These are phyloP conservation scores for Protomyces gravidus DNA, from an alignment of 1,139 yeast genomes.

Conservation along the genomic window DNA sequence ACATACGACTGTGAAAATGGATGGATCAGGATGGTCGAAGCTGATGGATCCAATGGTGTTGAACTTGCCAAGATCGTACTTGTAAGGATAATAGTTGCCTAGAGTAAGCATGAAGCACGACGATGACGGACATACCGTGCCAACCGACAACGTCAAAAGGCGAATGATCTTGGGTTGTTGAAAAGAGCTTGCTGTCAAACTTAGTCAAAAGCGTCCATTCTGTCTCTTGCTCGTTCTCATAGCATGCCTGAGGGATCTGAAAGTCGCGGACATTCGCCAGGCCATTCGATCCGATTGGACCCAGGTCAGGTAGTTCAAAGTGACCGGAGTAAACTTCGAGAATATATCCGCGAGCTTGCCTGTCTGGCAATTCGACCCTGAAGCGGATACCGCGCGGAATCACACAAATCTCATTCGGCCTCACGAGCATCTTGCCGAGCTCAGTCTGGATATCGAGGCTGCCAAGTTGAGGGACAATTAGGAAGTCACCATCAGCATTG, in stretches of 20 bases:
- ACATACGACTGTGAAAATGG: slow-evolving; percentile 36
- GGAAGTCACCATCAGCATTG: slow-evolving; percentile 31
- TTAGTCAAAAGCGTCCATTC: slow-evolving; percentile 35
- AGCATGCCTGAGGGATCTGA: slow-evolving; percentile 37
- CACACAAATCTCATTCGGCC: slow-evolving; percentile 39
- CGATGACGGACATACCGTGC: slow-evolving; percentile 36
- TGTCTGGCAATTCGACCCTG: slow-evolving; percentile 32
- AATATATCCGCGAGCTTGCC: slow-evolving; percentile 35
- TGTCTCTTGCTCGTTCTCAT: slow-evolving; percentile 31
- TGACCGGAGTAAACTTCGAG: slow-evolving; percentile 38
- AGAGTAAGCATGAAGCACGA: background rate
- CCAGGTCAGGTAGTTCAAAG: slow-evolving; percentile 40
- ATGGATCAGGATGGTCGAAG: slow-evolving; percentile 31
- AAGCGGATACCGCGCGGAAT: slow-evolving; percentile 39
- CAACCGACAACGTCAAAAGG: slow-evolving; percentile 40
- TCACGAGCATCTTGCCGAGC: slow-evolving; percentile 37
- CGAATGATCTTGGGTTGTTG: slow-evolving; percentile 36
- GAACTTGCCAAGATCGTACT: slow-evolving; percentile 37
- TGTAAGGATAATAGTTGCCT: slow-evolving; percentile 38
- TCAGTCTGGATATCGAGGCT: slow-evolving; percentile 39
- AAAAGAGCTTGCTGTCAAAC: slow-evolving; percentile 37
- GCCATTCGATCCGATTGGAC: slow-evolving; percentile 39
- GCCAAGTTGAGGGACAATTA: slow-evolving; percentile 39
- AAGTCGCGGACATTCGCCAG: slow-evolving; percentile 40
- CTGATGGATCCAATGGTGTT: slow-evolving; percentile 32